Base-by-base conservation (phyloP, 495 filamentous ascomycete species). In the Aspergillus wentii region DNA sequence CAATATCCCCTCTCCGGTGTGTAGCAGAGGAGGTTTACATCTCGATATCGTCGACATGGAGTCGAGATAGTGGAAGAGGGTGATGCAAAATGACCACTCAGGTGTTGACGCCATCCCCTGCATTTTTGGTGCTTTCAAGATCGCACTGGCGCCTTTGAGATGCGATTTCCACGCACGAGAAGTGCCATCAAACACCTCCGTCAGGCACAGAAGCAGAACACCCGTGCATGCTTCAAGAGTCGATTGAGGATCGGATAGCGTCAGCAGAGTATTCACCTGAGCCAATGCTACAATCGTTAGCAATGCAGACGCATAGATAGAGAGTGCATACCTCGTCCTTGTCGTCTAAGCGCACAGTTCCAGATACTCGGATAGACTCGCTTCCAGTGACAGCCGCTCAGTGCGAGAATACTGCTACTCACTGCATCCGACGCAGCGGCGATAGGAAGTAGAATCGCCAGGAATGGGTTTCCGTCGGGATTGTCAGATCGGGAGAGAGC, bases 11-110 rank as follows among this genome's bases (percentile, higher is more conserved):
- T 49, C 46, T 0, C 26, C 40, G 8, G 35, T 34, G 3, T 47
- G 55, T 8, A 59, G 43, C 5, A 59, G 40, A 2, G 56, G 50
- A 5, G 56, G 41, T 10, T 54, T 54, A 45, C 56, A 59, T 5
- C 56, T 44, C 11, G 56, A 59, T 26, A 59, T 52, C 2, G 56
- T 59, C 1, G 53, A 59, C 56, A 59, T 57, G 16, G 56, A 51
- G 25, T 59, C 56, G 0, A 59, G 43, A 33, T 59, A 59, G 19
- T 54, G 52, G 29, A 59, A 59, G 0, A 59, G 36, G 30, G 43
- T 50, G 5, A 57, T 40, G 28, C 53, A 59, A 16, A 59, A 59
- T 1, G 21, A 35, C 34, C 44, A 50, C 21, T 59, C 45, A 35
- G 42, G 35, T 1, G 38, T 41, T 9, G 49, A 42, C 11, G 43